A percentile compares a stretch with the other conserved stretches of the same genome.
phyloP scores from a whole-genome alignment of 352 stramenopile species.

The Phytophthora pisi region DNA sequence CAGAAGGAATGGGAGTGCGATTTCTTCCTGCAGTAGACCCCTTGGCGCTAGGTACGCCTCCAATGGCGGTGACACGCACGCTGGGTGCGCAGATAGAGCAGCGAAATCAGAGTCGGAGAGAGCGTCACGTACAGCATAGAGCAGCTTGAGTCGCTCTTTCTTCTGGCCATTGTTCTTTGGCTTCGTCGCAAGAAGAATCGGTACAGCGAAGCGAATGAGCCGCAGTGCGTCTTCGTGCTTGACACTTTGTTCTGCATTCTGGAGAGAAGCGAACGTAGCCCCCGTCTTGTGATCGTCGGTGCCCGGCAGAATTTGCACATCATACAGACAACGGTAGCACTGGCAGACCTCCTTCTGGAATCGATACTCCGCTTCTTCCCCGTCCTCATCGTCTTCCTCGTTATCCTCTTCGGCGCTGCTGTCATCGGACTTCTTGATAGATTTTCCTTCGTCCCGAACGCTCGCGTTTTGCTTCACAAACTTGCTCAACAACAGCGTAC shows the following conservation, averaged over 20 bases:
- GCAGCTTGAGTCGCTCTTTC: conserved; percentile 73
- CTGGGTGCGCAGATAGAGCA: conserved; percentile 22
- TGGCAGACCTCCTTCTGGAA: conserved; percentile 65
- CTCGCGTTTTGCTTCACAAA: conserved; percentile 26
- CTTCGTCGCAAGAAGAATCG: conserved; percentile 56
- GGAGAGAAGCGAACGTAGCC: conserved; percentile 42
- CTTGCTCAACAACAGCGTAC: conserved; percentile 40
- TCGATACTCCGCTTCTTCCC: conserved; percentile 24
- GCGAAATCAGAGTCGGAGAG: conserved; percentile 35
- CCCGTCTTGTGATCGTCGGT: conserved; percentile 67
- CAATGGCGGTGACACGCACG: conserved; percentile 20
- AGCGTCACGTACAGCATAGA: conserved; percentile 59
- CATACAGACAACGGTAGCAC: conserved; percentile 78
- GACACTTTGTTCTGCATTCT: conserved; percentile 18
- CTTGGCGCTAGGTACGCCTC: conserved; percentile 46
- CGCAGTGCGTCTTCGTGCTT: conserved; percentile 39
- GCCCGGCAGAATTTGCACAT: conserved; percentile 66
- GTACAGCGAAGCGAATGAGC: conserved; percentile 61
- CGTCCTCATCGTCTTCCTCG: conserved; percentile 25
- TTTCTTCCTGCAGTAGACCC: conserved; percentile 40
- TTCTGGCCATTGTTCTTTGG: conserved; percentile 77
- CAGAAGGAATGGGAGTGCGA: conserved; percentile 19
- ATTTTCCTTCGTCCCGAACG: conserved; percentile 12
- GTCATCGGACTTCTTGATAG: not conserved
- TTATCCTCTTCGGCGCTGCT: conserved; percentile 15